Base-by-base conservation (phyloP, 179 eudicot species). In the Pouteria campechiana region DNA sequence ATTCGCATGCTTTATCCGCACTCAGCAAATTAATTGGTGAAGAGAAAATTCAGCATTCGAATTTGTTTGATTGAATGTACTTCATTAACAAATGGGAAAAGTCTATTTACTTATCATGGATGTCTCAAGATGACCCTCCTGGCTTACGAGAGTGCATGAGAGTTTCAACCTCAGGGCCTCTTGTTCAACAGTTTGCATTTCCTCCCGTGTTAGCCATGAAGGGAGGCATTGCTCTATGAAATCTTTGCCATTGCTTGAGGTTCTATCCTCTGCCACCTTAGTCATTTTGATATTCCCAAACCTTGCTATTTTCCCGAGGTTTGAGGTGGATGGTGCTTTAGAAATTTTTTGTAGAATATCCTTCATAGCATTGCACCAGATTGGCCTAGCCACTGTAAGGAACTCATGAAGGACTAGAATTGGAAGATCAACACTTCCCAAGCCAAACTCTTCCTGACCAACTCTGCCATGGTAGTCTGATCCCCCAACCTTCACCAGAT, bases 391-490 rank as follows among this genome's bases (percentile, higher is more conserved):
- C 32, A 70, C 50, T 45, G 65, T 74, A 7, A 90, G 94, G 47
- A 90, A 86, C 21, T 86, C 94, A 10, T 67, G 72, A 14, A 74
- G 65, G 22, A 77, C 70, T 42, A 72, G 32, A 36, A 79, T 69
- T 0, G 96, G 96, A 32, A 90, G 73, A 61, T 67, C 66, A 46
- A 81, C 86, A 34, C 84, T 82, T 37, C 98, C 98, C n/a, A 90
- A 68, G 41, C 68, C 51, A 3, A 92, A 74, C 70, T 90, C 98
- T 10, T 66, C 41, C 18, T 68, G 76, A 22, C 90, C 85, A 9
- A 87, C 96, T 70, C 69, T 76, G 50, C 82, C 98, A 15, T 90
- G 96, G 56, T 61, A 90, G 60, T 90, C 98, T 2, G 98, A 82
- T 17, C 98, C 98, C 58, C 98, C 98, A 3, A 90, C 72, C 75